Percentiles rank a stretch among this genome's conserved stretches.
Conservation (phyloP, 352 stramenopile genomes). For the Globisporangium splendens region DNA sequence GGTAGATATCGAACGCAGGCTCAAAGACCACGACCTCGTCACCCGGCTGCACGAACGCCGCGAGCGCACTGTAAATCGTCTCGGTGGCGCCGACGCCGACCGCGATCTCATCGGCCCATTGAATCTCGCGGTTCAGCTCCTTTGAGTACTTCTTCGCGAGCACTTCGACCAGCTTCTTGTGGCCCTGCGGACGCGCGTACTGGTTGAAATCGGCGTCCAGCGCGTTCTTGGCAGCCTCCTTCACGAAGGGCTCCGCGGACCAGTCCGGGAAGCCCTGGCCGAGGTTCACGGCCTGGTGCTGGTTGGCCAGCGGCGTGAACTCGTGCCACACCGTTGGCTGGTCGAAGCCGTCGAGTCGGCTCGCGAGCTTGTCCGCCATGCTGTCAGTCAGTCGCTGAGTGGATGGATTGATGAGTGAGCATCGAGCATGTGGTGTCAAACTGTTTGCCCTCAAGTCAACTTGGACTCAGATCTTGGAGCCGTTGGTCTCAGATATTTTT, state of each 20-base stretch:
- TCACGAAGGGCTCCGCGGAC: slow-evolving; percentile 93
- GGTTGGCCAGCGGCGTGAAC: slow-evolving; percentile 85
- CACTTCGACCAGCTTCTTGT: slow-evolving; percentile 74
- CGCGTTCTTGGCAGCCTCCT: slow-evolving; percentile 90
- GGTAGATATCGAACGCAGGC: slow-evolving; percentile 97
- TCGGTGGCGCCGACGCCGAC: slow-evolving; percentile 94
- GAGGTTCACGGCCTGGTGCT: slow-evolving; percentile 91
- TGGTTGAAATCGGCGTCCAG: slow-evolving; percentile 93
- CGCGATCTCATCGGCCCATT: slow-evolving; percentile 90
- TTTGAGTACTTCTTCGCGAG: slow-evolving; percentile 89
- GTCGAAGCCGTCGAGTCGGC: slow-evolving; percentile 68
- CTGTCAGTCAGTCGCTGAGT: neutral
- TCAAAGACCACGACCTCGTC: slow-evolving; percentile 98
- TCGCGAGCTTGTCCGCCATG: slow-evolving; percentile 62
- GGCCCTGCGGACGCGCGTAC: slow-evolving; percentile 90
- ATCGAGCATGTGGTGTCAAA: neutral
- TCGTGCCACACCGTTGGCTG: slow-evolving; percentile 82
- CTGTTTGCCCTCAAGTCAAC: neutral
- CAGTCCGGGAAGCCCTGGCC: slow-evolving; percentile 94
- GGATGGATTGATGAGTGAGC: neutral
- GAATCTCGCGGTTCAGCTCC: slow-evolving; percentile 81
- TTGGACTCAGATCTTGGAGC: neutral
- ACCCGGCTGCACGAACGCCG: slow-evolving; percentile 89
- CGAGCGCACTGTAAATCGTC: slow-evolving; percentile 92
- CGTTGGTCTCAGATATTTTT: neutral